These are phyloP conservation scores for Pelargonium nanum DNA, from an alignment of 345 rosid genomes.

Conservation along the genomic window DNA sequence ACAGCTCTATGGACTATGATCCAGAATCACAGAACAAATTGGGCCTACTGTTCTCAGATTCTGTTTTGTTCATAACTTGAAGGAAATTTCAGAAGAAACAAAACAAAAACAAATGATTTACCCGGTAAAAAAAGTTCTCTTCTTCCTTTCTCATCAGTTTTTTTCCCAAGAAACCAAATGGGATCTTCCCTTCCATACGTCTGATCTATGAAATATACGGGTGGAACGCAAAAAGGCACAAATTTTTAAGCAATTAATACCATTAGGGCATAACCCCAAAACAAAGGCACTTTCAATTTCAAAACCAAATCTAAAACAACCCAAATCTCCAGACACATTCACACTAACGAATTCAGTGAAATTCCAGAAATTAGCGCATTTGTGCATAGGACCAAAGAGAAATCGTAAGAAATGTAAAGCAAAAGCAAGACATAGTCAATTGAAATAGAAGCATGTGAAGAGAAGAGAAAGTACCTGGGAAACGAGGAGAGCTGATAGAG, in stretches of 20 bases:
- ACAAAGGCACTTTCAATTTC: not conserved
- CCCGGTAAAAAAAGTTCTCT: too few relatives aligned
- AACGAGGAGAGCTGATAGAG: not conserved
- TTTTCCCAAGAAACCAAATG: not conserved
- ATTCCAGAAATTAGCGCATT: not conserved
- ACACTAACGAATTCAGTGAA: too few relatives aligned
- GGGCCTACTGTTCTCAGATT: not conserved
- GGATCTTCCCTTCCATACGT: not conserved
- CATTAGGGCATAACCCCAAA: not conserved
- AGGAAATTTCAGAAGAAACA: not conserved
- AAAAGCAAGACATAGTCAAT: too few relatives aligned
- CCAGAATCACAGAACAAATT: not conserved
- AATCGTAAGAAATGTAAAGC: too few relatives aligned
- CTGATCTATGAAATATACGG: not conserved
- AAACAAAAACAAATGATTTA: too few relatives aligned
- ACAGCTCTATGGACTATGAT: too few relatives aligned
- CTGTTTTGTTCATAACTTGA: not conserved
- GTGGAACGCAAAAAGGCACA: not conserved
- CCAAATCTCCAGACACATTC: not conserved
- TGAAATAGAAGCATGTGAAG: too few relatives aligned
- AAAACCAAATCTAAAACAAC: not conserved
- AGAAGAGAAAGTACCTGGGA: not conserved
- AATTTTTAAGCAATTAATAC: too few relatives aligned
- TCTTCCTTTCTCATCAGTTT: not conserved
- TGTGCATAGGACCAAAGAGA: not conserved